Conservation (phyloP, 2,329 filamentous ascomycete species). For the Clarireedia sp. region DNA sequence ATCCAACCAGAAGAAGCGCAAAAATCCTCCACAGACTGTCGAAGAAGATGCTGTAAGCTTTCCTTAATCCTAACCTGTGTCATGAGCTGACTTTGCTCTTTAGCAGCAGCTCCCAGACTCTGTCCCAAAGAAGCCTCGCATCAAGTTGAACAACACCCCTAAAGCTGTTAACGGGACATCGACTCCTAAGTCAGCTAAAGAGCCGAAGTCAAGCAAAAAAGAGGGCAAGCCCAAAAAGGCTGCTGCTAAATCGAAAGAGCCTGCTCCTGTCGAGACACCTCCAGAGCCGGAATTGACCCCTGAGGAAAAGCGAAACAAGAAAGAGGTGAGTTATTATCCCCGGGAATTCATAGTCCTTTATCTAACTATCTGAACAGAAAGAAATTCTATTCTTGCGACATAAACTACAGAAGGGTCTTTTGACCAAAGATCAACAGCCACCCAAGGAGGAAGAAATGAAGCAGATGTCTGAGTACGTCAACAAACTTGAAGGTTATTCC, state of each 20-base stretch:
- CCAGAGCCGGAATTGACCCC: conserved; percentile 51
- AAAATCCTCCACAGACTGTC: conserved; percentile 47
- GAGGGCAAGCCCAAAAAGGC: conserved; percentile 42
- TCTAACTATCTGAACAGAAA: conserved; percentile 42
- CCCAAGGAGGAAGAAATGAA: conserved; percentile 80
- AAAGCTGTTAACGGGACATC: conserved; percentile 52
- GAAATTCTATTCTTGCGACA: conserved; percentile 90
- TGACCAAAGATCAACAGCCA: conserved; percentile 70
- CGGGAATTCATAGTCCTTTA: neutral
- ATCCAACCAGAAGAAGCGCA: conserved; percentile 68
- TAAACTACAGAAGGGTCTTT: conserved; percentile 87
- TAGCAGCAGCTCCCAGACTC: conserved; percentile 36
- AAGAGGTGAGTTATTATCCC: conserved; percentile 40
- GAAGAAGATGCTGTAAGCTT: conserved; percentile 62
- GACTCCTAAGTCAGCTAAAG: conserved; percentile 21
- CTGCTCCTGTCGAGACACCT: conserved; percentile 39
- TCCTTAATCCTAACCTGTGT: neutral
- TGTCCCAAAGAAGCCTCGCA: conserved; percentile 57
- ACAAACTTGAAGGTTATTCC: conserved; percentile 70
- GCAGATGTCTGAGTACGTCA: conserved; percentile 67
- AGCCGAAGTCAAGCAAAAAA: conserved; percentile 31
- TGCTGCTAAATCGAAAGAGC: conserved; percentile 46
- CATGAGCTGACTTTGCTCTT: neutral
- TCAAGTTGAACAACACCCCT: conserved; percentile 57
- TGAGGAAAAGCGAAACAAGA: conserved; percentile 50